These are phyloP conservation scores for Lyophyllum atratum DNA, from an alignment of 768 basidiomycete species.

Conservation along the genomic window DNA sequence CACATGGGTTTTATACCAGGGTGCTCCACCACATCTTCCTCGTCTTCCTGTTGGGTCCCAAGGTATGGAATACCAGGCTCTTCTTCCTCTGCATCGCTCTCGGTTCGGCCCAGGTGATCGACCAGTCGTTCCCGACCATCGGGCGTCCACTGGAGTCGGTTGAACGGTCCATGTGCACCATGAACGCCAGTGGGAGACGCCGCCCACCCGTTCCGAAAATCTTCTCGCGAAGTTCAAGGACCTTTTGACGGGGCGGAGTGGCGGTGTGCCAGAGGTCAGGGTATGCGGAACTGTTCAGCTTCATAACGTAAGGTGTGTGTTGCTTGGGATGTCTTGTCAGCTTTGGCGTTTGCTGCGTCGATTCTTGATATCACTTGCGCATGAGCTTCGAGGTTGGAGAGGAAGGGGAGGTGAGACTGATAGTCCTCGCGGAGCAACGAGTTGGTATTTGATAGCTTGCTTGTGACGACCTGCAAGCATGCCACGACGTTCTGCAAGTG, in stretches of 20 bases:
- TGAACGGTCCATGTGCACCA: constrained; percentile 61
- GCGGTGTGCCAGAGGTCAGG: constrained; percentile 71
- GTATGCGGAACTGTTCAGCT: constrained; percentile 64
- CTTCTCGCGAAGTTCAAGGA: constrained; percentile 64
- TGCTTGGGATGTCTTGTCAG: constrained; percentile 58
- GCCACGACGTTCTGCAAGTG: constrained; percentile 67
- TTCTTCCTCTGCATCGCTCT: constrained; percentile 79
- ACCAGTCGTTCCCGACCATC: constrained; percentile 65
- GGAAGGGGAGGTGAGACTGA: constrained; percentile 47
- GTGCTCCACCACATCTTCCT: constrained; percentile 60
- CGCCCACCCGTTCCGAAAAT: constrained; percentile 66
- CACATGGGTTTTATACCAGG: constrained; percentile 72
- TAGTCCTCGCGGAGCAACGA: constrained; percentile 60
- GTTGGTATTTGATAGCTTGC: constrained; percentile 55
- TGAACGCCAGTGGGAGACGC: constrained; percentile 50
- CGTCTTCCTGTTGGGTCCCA: constrained; percentile 36
- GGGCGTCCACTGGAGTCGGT: constrained; percentile 70
- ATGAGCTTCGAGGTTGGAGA: constrained; percentile 47
- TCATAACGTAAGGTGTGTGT: constrained; percentile 73
- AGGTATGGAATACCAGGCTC: constrained; percentile 29
- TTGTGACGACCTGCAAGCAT: constrained; percentile 59
- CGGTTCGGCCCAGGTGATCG: constrained; percentile 69
- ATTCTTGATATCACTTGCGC: constrained; percentile 52
- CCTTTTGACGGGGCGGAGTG: constrained; percentile 58
- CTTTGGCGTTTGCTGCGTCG: constrained; percentile 49